Base-by-base conservation (phyloP, 495 filamentous ascomycete genomes). In the Daldinia concentrica region DNA sequence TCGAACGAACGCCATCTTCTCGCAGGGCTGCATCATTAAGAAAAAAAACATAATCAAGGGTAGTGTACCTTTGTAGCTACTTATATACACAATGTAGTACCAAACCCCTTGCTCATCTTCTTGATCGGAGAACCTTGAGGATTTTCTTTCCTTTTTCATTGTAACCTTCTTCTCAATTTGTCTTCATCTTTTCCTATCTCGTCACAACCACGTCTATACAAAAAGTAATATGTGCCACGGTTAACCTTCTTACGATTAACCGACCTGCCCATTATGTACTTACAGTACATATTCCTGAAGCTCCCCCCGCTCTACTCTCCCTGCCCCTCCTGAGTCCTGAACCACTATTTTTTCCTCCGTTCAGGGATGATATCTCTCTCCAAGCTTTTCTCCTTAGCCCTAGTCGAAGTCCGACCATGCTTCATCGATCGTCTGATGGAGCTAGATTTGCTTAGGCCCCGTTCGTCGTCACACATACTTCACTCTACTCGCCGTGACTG, bases 371-470 rank as follows among this genome's bases (percentile, higher is more conserved):
- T 62, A 69, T 68, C 67, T 71, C 67, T 61, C 58, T 61, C 68
- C 63, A 71, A 69, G 66, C 71, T 73, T 73, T 73, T 17, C 50
- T 60, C 68, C 64, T 71, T 30, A 63, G 58, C 68, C 72, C 72
- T 66, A 56, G 72, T 71, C 72, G 27, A 27, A 61, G 72, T 71
- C 72, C 72, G 72, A 71, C 72, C 72, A 70, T 74, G 72, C 72
- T 66, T 71, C 72, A 74, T 74, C 68, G 72, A 74, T 74, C 72
- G 72, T 70, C 72, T 74, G 66, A 74, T 74, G 72, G 72, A 71
- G 66, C 68, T 56, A 66, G 71, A 74, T 67, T 71, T 70, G 67
- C 67, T 74, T 71, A 71, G 67, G n/a, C 72, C 72, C 72, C 65
- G 67, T 74, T 73, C 59, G 71, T 73, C 59, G 62, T 73, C 71